A percentile compares a stretch with the other conserved stretches of the same genome.
Evolutionary conservation across 257 asterid species (phyloP).

Genomic region (Salvia splendens): DNA sequence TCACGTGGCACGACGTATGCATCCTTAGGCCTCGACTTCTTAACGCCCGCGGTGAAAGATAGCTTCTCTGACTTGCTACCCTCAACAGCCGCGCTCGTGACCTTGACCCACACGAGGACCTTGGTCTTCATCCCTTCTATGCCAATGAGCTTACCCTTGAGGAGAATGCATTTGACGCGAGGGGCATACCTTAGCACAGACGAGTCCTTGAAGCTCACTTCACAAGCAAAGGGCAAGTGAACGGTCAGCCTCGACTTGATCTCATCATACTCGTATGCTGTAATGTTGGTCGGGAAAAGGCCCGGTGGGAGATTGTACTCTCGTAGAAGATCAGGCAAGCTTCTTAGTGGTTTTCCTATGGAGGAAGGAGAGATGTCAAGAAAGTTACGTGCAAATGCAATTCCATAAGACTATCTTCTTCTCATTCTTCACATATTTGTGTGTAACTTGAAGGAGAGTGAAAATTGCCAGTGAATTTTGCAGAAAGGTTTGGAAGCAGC

Average conservation of each 20-base stretch:
- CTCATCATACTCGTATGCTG: constrained; percentile 66
- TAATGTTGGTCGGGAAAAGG: constrained; percentile 66
- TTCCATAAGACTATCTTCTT: no score
- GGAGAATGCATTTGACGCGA: constrained; percentile 66
- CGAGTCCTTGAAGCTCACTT: constrained; percentile 76
- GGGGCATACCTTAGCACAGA: constrained; percentile 56
- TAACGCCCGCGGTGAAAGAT: constrained; percentile 76
- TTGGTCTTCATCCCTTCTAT: constrained; percentile 85
- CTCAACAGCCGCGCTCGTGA: constrained; percentile 60
- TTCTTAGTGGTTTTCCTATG: constrained; percentile 58
- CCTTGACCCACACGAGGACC: constrained; percentile 78
- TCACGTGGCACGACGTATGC: constrained; percentile 60
- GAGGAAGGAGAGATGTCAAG: background rate
- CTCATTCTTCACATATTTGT: background rate
- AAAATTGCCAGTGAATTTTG: background rate
- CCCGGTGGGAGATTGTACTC: constrained; percentile 72
- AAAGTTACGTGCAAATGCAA: background rate
- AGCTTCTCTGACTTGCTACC: constrained; percentile 67
- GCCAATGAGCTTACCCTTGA: constrained; percentile 69
- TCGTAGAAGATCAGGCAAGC: constrained; percentile 63
- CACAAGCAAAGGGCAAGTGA: constrained; percentile 72
- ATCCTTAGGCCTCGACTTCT: constrained; percentile 67
- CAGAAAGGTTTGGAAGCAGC: background rate
- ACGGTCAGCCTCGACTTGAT: constrained; percentile 58
- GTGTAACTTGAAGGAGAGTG: background rate